Percentiles rank a stretch among this genome's conserved stretches.
Conservation (phyloP, 495 filamentous ascomycete species). For the Trichodelitschia bisporula region DNA sequence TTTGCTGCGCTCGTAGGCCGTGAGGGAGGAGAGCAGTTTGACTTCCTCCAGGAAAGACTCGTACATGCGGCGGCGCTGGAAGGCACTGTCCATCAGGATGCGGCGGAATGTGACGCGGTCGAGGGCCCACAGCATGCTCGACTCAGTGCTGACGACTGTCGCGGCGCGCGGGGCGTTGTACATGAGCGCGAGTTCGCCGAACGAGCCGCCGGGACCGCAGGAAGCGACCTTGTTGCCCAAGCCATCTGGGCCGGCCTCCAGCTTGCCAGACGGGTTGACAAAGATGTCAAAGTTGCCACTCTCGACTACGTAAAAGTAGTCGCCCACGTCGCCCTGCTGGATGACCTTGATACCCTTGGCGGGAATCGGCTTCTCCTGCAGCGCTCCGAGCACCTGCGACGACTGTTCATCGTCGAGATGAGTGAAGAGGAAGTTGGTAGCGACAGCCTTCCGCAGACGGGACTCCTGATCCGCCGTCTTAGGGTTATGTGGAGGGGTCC, state of each 20-base stretch:
- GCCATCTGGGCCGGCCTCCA: slow-evolving; percentile 62
- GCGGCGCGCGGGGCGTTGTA: slow-evolving; percentile 97
- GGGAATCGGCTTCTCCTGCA: slow-evolving; percentile 87
- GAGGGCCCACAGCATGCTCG: slow-evolving; percentile 73
- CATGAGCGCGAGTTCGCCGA: slow-evolving; percentile 93
- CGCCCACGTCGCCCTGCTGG: slow-evolving; percentile 81
- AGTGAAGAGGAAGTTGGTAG: slow-evolving; percentile 79
- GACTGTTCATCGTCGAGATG: slow-evolving; percentile 85
- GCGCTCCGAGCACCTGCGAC: slow-evolving; percentile 61
- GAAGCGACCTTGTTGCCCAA: slow-evolving; percentile 64
- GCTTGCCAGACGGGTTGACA: slow-evolving; percentile 54
- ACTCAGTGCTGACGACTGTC: slow-evolving; percentile 66
- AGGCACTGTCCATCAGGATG: slow-evolving; percentile 95
- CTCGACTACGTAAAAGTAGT: slow-evolving; percentile 96
- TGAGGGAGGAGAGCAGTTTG: slow-evolving; percentile 59
- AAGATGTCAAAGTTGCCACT: slow-evolving; percentile 76
- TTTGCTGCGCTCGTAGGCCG: slow-evolving; percentile 79
- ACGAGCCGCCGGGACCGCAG: slow-evolving; percentile 78
- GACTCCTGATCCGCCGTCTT: slow-evolving; percentile 62
- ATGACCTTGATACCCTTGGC: slow-evolving; percentile 93
- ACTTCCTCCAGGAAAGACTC: slow-evolving; percentile 96
- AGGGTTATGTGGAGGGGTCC: slow-evolving; percentile 61
- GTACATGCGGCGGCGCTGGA: slow-evolving; percentile 86
- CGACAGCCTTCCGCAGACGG: slow-evolving; percentile 59
- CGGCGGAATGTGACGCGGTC: slow-evolving; percentile 93